Percentiles rank a stretch among this genome's conserved stretches.
Evolutionary conservation across 2,329 filamentous ascomycete species (phyloP).

Genomic region (Microsporum ferrugineum): DNA sequence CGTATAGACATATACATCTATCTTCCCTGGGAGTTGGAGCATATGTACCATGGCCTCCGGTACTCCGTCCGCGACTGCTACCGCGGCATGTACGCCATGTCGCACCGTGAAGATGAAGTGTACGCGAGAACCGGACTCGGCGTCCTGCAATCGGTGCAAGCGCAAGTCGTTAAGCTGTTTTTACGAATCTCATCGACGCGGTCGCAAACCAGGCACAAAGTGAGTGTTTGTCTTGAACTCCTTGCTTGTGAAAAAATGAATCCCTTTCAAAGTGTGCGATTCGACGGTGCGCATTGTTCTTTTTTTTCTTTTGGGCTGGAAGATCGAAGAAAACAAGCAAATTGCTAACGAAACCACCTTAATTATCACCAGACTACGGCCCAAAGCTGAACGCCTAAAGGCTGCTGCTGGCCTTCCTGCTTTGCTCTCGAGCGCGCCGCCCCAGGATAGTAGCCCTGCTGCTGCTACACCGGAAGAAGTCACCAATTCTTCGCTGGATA

Average conservation of each 20-base stretch:
- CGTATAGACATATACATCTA: background rate
- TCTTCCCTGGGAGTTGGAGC: background rate
- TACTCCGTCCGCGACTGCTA: slow-evolving; percentile 7
- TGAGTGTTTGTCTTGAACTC: slow-evolving; percentile 12
- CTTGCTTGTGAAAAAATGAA: background rate
- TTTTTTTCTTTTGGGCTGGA: background rate
- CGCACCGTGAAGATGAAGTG: slow-evolving; percentile 34
- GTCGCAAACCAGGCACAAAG: slow-evolving; percentile 29
- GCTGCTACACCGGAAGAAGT: background rate
- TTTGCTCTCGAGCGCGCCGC: slow-evolving; percentile 1
- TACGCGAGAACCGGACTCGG: slow-evolving; percentile 14
- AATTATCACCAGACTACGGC: slow-evolving; percentile 12
- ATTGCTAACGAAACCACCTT: background rate
- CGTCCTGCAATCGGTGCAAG: slow-evolving; percentile 28
- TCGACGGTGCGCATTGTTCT: slow-evolving; percentile 1
- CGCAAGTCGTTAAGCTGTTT: slow-evolving; percentile 30
- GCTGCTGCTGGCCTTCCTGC: slow-evolving; percentile 4
- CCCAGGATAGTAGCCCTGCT: background rate
- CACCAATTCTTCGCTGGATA: background rate
- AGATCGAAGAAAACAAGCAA: background rate
- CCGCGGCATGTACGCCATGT: slow-evolving; percentile 27
- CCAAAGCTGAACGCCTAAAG: slow-evolving; percentile 14
- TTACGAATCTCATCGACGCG: slow-evolving; percentile 31
- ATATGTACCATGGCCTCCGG: background rate
- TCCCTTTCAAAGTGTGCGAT: background rate